Evolutionary conservation across 768 basidiomycete genomes (phyloP).

Genomic region (Agrocybe pediades): DNA sequence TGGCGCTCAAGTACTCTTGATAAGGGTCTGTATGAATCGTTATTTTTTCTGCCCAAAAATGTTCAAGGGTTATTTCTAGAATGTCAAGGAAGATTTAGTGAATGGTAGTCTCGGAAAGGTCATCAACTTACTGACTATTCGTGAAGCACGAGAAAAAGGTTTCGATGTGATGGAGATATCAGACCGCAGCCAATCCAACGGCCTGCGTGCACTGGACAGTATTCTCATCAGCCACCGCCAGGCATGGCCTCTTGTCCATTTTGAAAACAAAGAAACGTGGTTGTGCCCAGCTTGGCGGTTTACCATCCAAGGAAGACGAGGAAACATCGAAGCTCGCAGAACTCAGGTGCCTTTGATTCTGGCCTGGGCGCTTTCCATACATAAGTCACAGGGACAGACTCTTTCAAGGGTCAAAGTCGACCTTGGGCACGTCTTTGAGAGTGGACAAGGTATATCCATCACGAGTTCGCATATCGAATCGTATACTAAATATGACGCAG

Average conservation of each 20-base stretch:
- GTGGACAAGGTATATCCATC: constrained; percentile 58
- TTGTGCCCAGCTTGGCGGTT: constrained; percentile 60
- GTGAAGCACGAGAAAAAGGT: constrained; percentile 42
- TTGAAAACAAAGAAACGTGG: constrained; percentile 47
- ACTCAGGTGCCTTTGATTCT: constrained; percentile 58
- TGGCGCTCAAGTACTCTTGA: constrained; percentile 82
- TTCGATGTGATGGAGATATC: constrained; percentile 34
- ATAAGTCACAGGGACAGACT: constrained; percentile 91
- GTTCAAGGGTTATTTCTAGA: constrained; percentile 36
- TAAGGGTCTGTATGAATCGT: constrained; percentile 44
- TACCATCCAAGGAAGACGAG: constrained; percentile 54
- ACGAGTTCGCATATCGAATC: not conserved
- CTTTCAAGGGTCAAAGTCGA: constrained; percentile 80
- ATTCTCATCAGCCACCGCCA: constrained; percentile 27
- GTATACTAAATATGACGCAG: constrained; percentile 26
- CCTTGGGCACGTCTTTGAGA: constrained; percentile 72
- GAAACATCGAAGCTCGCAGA: constrained; percentile 58
- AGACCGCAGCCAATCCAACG: not conserved
- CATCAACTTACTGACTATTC: constrained; percentile 45
- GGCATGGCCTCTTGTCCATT: constrained; percentile 63
- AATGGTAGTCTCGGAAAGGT: constrained; percentile 69
- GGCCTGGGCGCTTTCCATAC: constrained; percentile 85
- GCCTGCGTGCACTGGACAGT: constrained; percentile 18
- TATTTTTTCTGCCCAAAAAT: not conserved
- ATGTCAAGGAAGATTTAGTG: constrained; percentile 65